Evolutionary conservation across 768 basidiomycete species (phyloP).

Genomic region (Termitomyces heimii): DNA sequence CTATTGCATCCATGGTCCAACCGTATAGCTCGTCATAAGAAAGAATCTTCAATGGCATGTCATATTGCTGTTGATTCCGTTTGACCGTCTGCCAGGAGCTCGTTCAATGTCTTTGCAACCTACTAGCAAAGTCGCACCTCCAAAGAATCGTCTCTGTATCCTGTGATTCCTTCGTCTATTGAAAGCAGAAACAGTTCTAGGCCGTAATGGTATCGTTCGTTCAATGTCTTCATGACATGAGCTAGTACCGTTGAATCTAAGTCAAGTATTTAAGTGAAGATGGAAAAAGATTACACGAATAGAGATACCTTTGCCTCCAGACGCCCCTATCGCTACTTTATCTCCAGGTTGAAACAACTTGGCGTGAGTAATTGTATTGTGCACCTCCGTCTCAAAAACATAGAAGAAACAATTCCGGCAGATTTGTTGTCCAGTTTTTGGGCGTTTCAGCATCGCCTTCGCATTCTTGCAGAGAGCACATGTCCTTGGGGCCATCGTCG

Average conservation of each 20-base stretch:
- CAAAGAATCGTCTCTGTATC: conserved; percentile 95
- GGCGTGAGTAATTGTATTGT: conserved; percentile 87
- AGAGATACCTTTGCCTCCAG: conserved; percentile 88
- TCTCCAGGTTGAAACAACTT: conserved; percentile 85
- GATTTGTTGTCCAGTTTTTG: conserved; percentile 96
- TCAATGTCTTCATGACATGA: conserved; percentile 93
- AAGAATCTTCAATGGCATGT: conserved; percentile 92
- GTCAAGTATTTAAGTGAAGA: not conserved
- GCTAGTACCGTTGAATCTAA: conserved; percentile 97
- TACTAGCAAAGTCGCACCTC: conserved; percentile 46
- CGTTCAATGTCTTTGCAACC: not conserved
- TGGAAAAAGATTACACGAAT: not conserved
- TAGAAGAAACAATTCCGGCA: conserved; percentile 95
- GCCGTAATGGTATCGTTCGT: conserved; percentile 91
- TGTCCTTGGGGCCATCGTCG: conserved; percentile 3
- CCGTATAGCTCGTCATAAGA: conserved; percentile 96
- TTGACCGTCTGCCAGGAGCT: conserved; percentile 78
- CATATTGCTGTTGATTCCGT: conserved; percentile 92
- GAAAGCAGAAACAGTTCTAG: conserved; percentile 89
- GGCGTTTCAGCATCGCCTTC: conserved; percentile 86
- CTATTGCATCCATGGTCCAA: conserved; percentile 99
- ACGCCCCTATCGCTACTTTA: conserved; percentile 94
- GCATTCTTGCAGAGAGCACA: conserved; percentile 32
- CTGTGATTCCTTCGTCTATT: conserved; percentile 98
- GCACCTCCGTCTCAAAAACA: conserved; percentile 97